Evolutionary conservation across 176 grass and related monocot species (phyloP).

Genomic region (Thalia dealbata): DNA sequence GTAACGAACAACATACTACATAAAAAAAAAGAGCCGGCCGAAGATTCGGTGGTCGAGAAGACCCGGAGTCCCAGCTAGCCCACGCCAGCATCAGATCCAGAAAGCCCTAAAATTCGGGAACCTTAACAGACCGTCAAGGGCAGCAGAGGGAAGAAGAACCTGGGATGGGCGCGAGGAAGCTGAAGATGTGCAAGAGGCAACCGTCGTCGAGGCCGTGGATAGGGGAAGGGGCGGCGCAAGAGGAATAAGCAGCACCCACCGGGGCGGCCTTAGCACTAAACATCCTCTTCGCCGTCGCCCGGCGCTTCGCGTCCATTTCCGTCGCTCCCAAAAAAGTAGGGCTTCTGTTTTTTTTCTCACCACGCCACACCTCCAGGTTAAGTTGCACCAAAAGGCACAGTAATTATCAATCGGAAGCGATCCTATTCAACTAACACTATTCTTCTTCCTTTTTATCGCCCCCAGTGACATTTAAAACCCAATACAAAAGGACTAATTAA

Average conservation of each 20-base stretch:
- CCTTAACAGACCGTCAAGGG: no score
- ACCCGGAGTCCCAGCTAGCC: no score
- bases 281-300: slow-evolving; percentile 41
- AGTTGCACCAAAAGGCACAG: no score
- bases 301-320: neutral
- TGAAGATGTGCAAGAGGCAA: slow-evolving; percentile 96
- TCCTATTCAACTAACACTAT: no score
- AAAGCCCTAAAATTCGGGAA: slow-evolving; percentile 2
- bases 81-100: neutral
- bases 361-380: no score
- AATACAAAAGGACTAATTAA: no score
- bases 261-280: slow-evolving; percentile 11
- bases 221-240: slow-evolving; percentile 22
- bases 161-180: slow-evolving; percentile 90
- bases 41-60: neutral
- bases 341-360: no score
- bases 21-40: neutral
- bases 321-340: neutral
- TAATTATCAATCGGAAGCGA: no score
- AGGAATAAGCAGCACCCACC: neutral
- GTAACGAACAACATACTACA: neutral
- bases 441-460: no score
- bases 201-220: slow-evolving; percentile 71
- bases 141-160: slow-evolving; percentile 29
- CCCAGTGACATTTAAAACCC: no score